phyloP scores from a whole-genome alignment of 2,329 filamentous ascomycete species.

The Biscogniauxia sp. region DNA sequence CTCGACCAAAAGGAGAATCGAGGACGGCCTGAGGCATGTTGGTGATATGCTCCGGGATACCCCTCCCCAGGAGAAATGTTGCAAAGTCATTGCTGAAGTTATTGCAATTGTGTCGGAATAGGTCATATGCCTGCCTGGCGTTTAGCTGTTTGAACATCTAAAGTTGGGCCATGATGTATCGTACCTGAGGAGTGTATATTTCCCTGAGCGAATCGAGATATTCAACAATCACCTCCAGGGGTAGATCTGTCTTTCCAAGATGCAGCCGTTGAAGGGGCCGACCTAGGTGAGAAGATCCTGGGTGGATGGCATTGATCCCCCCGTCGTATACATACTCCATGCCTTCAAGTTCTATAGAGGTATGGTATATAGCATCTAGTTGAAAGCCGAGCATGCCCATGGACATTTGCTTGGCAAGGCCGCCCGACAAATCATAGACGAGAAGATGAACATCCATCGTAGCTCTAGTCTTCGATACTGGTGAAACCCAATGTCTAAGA shows the following conservation, averaged over 20 bases:
- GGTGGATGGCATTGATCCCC: constrained; percentile 76
- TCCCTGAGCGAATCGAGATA: constrained; percentile 81
- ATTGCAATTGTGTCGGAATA: constrained; percentile 93
- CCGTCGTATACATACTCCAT: constrained; percentile 89
- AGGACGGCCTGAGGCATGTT: constrained; percentile 84
- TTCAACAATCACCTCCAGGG: constrained; percentile 78
- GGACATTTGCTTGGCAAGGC: constrained; percentile 55
- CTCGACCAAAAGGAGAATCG: constrained; percentile 81
- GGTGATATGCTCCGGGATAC: constrained; percentile 83
- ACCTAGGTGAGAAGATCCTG: constrained; percentile 84
- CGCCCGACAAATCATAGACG: constrained; percentile 74
- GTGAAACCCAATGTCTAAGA: neutral
- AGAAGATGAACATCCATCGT: constrained; percentile 74
- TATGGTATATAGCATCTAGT: constrained; percentile 94
- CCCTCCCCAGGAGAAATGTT: constrained; percentile 83
- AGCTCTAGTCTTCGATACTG: neutral
- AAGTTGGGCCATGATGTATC: constrained; percentile 4
- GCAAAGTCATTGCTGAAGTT: constrained; percentile 93
- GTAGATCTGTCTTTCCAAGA: constrained; percentile 75
- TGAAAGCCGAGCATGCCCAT: constrained; percentile 52
- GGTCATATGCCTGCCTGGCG: constrained; percentile 69
- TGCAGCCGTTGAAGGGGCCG: constrained; percentile 72
- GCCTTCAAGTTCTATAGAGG: constrained; percentile 79
- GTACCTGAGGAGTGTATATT: constrained; percentile 77
- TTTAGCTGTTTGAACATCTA: constrained; percentile 2